A percentile compares a stretch with the other conserved stretches of the same genome.
Conservation (phyloP, 2,329 filamentous ascomycete species). For the Monosporascus cannonballus region DNA sequence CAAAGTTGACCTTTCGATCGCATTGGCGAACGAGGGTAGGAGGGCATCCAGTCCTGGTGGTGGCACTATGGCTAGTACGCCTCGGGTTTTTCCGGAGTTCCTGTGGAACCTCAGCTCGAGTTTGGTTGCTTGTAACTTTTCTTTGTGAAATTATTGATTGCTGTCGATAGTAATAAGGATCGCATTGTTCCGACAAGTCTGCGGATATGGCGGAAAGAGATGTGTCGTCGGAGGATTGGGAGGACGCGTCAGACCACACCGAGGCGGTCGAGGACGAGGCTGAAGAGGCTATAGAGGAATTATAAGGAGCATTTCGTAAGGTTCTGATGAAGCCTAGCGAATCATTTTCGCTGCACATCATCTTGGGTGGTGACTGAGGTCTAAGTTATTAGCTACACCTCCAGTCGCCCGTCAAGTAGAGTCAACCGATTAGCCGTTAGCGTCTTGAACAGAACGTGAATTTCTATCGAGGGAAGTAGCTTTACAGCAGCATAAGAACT, state of each 20-base stretch:
- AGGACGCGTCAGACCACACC: constrained; percentile 68
- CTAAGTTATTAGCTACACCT: constrained; percentile 29
- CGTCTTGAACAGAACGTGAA: constrained; percentile 29
- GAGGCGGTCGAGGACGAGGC: constrained; percentile 72
- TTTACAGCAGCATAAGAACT: constrained; percentile 33
- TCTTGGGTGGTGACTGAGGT: constrained; percentile 40
- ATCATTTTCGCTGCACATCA: constrained; percentile 49
- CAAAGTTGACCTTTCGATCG: constrained; percentile 90
- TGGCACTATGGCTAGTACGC: constrained; percentile 48
- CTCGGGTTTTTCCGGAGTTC: constrained; percentile 62
- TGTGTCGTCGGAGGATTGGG: constrained; percentile 64
- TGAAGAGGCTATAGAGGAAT: constrained; percentile 65
- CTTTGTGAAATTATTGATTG: constrained; percentile 26
- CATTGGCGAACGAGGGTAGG: constrained; percentile 77
- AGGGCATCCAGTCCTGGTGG: constrained; percentile 54
- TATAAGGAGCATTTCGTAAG: constrained; percentile 55
- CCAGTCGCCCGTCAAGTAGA: constrained; percentile 51
- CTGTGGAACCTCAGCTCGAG: constrained; percentile 42
- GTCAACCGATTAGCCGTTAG: constrained; percentile 42
- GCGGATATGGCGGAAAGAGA: constrained; percentile 57
- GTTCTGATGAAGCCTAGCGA: constrained; percentile 46
- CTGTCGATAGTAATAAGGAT: constrained; percentile 33
- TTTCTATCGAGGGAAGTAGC: constrained; percentile 36
- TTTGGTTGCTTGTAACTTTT: constrained; percentile 24
- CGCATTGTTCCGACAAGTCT: constrained; percentile 42